A percentile compares a stretch with the other conserved stretches of the same genome.
These are phyloP conservation scores for Syncephalastrum monosporum DNA, from an alignment of 371 early-diverging fungal species.

Conservation along the genomic window DNA sequence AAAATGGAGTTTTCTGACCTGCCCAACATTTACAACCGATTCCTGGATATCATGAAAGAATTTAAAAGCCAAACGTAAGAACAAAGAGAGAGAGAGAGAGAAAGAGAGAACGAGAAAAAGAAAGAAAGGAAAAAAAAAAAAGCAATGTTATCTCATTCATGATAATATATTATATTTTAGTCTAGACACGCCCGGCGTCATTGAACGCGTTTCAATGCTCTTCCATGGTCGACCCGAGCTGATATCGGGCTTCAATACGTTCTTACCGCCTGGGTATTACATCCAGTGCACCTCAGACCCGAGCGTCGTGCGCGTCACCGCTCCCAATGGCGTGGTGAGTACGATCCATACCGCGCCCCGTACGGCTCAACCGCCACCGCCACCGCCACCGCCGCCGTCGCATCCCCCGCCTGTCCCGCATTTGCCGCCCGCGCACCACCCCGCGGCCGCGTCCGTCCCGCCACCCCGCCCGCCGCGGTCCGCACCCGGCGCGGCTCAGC, in stretches of 20 bases:
- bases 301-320: slow-evolving; percentile 75
- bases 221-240: slow-evolving; percentile 91
- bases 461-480: slow-evolving; percentile 5
- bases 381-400: slow-evolving; percentile 23
- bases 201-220: slow-evolving; percentile 90
- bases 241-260: slow-evolving; percentile 97
- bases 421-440: slow-evolving; percentile 3
- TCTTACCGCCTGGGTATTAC: slow-evolving; percentile 94
- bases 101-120: no score
- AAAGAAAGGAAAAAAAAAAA: no score
- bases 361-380: slow-evolving; percentile 50
- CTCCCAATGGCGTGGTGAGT: slow-evolving; percentile 75
- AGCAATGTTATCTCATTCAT: no score
- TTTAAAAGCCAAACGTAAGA: slow-evolving; percentile 92
- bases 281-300: slow-evolving; percentile 83
- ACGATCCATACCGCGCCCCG: slow-evolving; percentile 53
- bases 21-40: slow-evolving; percentile 94
- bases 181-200: slow-evolving; percentile 98
- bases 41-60: slow-evolving; percentile 99
- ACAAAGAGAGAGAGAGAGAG: no score
- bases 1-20: slow-evolving; percentile 89
- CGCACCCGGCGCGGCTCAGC: not conserved
- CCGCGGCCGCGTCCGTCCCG: not conserved
- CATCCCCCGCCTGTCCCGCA: slow-evolving; percentile 7
- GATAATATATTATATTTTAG: slow-evolving; percentile 19